These are phyloP conservation scores for Tuber microsphaerosporum DNA, from an alignment of 495 filamentous ascomycete species.

Conservation along the genomic window DNA sequence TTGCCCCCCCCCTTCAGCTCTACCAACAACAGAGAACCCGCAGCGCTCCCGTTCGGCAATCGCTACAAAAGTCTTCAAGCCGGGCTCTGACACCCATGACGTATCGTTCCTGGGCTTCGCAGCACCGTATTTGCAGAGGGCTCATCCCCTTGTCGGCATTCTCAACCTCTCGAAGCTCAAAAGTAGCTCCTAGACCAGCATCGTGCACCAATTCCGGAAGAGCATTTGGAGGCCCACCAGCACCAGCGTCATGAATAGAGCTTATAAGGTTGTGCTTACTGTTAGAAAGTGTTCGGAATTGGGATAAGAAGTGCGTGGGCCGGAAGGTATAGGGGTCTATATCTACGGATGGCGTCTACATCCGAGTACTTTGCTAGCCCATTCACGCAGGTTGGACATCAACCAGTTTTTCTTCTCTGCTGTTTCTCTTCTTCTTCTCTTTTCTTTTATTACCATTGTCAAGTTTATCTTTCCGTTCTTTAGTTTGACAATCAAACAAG, in stretches of 20 bases:
- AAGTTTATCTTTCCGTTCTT: too few species aligned
- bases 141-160: slow-evolving; percentile 85
- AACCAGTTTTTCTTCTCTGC: too few species aligned
- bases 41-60: slow-evolving; percentile 85
- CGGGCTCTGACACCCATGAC: slow-evolving; percentile 72
- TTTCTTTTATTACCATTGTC: too few species aligned
- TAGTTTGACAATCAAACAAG: too few species aligned
- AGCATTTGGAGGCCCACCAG: slow-evolving; percentile 88
- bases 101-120: slow-evolving; percentile 92
- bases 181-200: slow-evolving; percentile 75
- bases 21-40: slow-evolving; percentile 86
- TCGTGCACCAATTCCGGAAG: slow-evolving; percentile 88
- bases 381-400: too few species aligned
- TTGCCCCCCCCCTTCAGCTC: slow-evolving; percentile 59
- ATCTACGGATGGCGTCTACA: too few species aligned
- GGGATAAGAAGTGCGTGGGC: too few species aligned
- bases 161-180: slow-evolving; percentile 87
- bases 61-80: slow-evolving; percentile 71
- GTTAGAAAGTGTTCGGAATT: too few species aligned
- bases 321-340: too few species aligned
- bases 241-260: slow-evolving; percentile 95
- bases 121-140: slow-evolving; percentile 93
- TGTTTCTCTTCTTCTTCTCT: too few species aligned
- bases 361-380: too few species aligned
- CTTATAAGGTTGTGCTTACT: slow-evolving; percentile 80